Conservation (phyloP, 495 filamentous ascomycete species). For the Penicillium goetzii region DNA sequence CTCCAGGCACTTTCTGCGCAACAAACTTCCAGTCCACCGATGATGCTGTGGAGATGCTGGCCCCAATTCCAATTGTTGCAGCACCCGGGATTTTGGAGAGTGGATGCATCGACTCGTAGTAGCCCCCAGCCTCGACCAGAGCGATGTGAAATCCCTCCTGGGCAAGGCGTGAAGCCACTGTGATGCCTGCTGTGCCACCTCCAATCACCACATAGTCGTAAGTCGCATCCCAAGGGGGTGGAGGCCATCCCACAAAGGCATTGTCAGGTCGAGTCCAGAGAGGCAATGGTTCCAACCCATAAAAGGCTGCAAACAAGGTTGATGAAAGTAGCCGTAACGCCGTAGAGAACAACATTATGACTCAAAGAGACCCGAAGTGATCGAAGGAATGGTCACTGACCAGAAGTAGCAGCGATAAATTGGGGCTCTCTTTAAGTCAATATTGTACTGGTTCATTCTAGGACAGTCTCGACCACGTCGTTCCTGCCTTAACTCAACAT, state of each 20-base stretch:
- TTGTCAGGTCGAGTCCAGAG: neutral
- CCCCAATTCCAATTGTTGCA: slow-evolving; percentile 37
- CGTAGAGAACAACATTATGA: slow-evolving; percentile 12
- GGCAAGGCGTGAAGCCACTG: slow-evolving; percentile 49
- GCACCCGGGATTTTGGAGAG: slow-evolving; percentile 52
- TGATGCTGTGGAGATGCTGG: slow-evolving; percentile 32
- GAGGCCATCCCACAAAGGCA: slow-evolving; percentile 9
- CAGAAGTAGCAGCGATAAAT: neutral
- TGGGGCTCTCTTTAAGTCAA: neutral
- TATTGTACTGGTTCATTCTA: neutral
- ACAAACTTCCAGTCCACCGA: slow-evolving; percentile 57
- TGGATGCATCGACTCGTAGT: slow-evolving; percentile 53
- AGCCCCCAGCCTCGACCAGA: slow-evolving; percentile 62
- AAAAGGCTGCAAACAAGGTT: neutral
- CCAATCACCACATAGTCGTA: slow-evolving; percentile 60
- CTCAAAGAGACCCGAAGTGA: neutral
- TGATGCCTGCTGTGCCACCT: slow-evolving; percentile 55
- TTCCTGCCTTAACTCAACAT: neutral
- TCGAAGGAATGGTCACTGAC: neutral
- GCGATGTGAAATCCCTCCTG: slow-evolving; percentile 42
- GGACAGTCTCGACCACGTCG: neutral
- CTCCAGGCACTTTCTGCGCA: slow-evolving; percentile 35
- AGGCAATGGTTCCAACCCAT: neutral
- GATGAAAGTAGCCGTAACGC: slow-evolving; percentile 1
- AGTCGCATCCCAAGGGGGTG: slow-evolving; percentile 10